These are phyloP conservation scores for Tricholoma saponaceum DNA, from an alignment of 768 basidiomycete species.

Conservation along the genomic window DNA sequence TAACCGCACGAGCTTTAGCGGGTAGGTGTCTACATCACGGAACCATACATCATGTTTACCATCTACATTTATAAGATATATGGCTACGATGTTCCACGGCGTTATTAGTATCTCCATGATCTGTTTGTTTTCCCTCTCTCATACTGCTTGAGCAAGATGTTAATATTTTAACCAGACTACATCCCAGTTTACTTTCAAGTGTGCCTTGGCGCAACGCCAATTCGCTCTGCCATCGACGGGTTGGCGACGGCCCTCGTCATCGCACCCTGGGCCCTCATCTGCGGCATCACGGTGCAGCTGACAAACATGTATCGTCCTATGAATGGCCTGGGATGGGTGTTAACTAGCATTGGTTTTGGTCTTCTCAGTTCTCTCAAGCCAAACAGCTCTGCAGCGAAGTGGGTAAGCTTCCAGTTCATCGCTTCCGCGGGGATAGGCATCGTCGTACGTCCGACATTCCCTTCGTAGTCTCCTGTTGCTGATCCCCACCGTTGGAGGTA, in stretches of 20 bases:
- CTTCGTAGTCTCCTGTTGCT: not conserved
- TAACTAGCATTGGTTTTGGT: not conserved
- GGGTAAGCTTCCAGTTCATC: constrained; percentile 4
- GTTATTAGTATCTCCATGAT: not conserved
- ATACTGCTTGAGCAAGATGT: not conserved
- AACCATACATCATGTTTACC: not conserved
- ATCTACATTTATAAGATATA: not conserved
- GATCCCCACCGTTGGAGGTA: not conserved
- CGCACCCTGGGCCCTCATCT: not conserved
- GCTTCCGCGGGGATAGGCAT: constrained; percentile 11
- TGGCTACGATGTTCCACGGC: not conserved
- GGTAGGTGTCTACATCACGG: not conserved
- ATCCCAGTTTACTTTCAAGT: constrained; percentile 4
- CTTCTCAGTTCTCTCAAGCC: not conserved
- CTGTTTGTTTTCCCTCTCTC: not conserved
- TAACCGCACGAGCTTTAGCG: not conserved
- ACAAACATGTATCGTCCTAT: not conserved
- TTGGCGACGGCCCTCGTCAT: not conserved
- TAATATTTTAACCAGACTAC: not conserved
- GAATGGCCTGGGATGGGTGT: not conserved
- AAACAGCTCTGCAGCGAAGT: not conserved
- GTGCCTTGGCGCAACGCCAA: not conserved
- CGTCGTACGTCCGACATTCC: not conserved
- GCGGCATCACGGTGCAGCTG: not conserved
- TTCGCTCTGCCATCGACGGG: not conserved